Conservation (phyloP, 2,329 filamentous ascomycete species). For the Colletotrichum ledebouriae region DNA sequence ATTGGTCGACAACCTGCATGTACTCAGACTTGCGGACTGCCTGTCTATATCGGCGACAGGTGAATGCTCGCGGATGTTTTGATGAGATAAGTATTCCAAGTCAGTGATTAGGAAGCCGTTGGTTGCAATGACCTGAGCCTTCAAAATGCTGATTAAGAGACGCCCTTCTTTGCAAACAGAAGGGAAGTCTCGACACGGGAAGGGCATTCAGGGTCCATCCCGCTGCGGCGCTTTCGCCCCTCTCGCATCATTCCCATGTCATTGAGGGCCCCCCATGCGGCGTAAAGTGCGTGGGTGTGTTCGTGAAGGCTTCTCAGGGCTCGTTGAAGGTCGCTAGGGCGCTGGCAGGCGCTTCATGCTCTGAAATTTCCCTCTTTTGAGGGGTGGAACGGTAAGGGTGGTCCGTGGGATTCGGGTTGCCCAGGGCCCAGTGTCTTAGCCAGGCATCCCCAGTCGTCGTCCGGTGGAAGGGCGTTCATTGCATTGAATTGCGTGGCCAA, state of each 20-base stretch:
- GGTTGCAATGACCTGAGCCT: background rate
- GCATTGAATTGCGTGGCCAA: conserved; percentile 40
- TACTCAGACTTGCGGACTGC: conserved; percentile 2
- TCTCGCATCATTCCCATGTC: conserved; percentile 31
- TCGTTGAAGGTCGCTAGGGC: conserved; percentile 14
- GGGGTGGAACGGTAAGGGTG: conserved; percentile 33
- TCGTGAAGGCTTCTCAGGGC: conserved; percentile 1
- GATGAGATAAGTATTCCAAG: background rate
- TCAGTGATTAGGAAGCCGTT: background rate
- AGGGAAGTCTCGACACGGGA: background rate
- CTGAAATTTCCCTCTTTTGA: conserved; percentile 30
- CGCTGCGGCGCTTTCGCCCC: conserved; percentile 25
- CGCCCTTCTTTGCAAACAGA: background rate
- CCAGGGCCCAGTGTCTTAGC: conserved; percentile 30
- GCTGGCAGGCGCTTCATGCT: conserved; percentile 16
- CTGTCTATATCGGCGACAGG: background rate
- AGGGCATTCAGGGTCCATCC: conserved; percentile 26
- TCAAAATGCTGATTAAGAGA: background rate
- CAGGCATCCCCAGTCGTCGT: conserved; percentile 35
- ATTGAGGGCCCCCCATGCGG: conserved; percentile 4
- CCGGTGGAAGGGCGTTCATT: conserved; percentile 33
- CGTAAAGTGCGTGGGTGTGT: conserved; percentile 8
- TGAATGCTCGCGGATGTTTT: background rate
- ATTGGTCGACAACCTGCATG: conserved; percentile 22
- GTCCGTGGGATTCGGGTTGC: conserved; percentile 27